Percentiles rank a stretch among this genome's conserved stretches.
Evolutionary conservation across 805 yeast species (phyloP).

Genomic region (Candida odintsovae): DNA sequence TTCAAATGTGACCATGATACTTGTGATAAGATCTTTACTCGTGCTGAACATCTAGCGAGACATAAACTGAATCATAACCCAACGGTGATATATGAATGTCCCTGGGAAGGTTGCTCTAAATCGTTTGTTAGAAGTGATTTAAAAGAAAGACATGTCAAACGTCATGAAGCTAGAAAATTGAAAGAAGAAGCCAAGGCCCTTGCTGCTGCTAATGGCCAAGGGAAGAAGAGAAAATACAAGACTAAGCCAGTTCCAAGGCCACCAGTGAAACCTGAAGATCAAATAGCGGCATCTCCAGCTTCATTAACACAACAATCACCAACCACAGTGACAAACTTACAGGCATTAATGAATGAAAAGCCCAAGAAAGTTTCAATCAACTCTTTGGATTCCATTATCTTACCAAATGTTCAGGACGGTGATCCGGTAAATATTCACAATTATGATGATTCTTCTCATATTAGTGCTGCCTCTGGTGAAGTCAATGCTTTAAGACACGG

Average conservation of each 20-base stretch:
- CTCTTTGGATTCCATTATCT: conserved; percentile 22
- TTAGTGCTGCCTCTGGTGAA: conserved; percentile 27
- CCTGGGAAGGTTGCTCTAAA: conserved; percentile 44
- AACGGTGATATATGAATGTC: conserved; percentile 48
- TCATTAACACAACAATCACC: conserved; percentile 1
- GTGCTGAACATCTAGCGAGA: conserved; percentile 60
- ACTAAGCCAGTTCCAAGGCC: not conserved
- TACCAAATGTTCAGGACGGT: conserved; percentile 21
- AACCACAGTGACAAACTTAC: not conserved
- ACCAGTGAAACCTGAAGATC: not conserved
- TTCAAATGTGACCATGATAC: conserved; percentile 38
- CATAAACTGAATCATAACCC: conserved; percentile 60
- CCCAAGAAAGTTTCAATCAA: conserved; percentile 18
- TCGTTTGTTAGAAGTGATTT: conserved; percentile 61
- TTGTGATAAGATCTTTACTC: conserved; percentile 50
- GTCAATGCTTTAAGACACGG: conserved; percentile 18
- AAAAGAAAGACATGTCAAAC: conserved; percentile 37
- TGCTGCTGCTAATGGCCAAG: conserved; percentile 7
- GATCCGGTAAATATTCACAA: conserved; percentile 18
- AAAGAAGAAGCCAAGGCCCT: conserved; percentile 23
- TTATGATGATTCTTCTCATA: conserved; percentile 15
- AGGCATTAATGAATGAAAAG: not conserved
- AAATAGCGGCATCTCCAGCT: not conserved
- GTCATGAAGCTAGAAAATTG: conserved; percentile 32
- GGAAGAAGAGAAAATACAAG: conserved; percentile 11